Percentiles rank a stretch among this genome's conserved stretches.
Conservation (phyloP, 163 green algal genomes). For the Trebouxia gelatinosa region DNA sequence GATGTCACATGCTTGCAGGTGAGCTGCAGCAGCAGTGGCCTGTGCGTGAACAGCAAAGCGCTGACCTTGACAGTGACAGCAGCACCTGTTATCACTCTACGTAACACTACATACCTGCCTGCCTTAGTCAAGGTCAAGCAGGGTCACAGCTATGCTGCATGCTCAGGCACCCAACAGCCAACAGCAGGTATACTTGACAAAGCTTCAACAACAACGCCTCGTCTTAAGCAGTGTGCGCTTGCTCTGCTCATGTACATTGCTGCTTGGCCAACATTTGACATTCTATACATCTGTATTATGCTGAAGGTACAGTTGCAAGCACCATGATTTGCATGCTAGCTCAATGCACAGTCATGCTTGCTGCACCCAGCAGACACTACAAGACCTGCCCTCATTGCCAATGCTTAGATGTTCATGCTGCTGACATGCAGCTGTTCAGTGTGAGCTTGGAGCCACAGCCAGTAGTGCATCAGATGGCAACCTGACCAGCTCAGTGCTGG, state of each 20-base stretch:
- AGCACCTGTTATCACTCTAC: background rate
- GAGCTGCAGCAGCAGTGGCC: slow-evolving; percentile 5
- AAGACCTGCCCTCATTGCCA: too few relatives aligned
- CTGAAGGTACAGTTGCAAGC: too few relatives aligned
- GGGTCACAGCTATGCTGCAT: slow-evolving; percentile 31
- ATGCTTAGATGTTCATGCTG: too few relatives aligned
- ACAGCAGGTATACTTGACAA: slow-evolving; percentile 27
- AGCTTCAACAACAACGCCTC: too few relatives aligned
- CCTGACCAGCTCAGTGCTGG: slow-evolving; percentile 42
- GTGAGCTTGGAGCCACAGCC: slow-evolving; percentile 43
- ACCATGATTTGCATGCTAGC: too few relatives aligned
- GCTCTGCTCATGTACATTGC: too few relatives aligned
- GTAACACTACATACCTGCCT: background rate
- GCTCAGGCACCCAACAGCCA: background rate
- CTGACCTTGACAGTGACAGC: background rate
- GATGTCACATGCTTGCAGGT: slow-evolving; percentile 18
- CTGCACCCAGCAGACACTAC: too few relatives aligned
- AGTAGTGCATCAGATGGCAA: slow-evolving; percentile 14
- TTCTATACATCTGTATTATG: too few relatives aligned
- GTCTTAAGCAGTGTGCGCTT: too few relatives aligned
- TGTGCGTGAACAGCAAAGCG: background rate
- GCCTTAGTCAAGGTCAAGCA: slow-evolving; percentile 3
- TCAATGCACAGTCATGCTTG: too few relatives aligned
- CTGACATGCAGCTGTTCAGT: background rate
- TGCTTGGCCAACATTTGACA: too few relatives aligned